Evolutionary conservation across 2,329 filamentous ascomycete species (phyloP).

Genomic region (Hypoxylon sp.): DNA sequence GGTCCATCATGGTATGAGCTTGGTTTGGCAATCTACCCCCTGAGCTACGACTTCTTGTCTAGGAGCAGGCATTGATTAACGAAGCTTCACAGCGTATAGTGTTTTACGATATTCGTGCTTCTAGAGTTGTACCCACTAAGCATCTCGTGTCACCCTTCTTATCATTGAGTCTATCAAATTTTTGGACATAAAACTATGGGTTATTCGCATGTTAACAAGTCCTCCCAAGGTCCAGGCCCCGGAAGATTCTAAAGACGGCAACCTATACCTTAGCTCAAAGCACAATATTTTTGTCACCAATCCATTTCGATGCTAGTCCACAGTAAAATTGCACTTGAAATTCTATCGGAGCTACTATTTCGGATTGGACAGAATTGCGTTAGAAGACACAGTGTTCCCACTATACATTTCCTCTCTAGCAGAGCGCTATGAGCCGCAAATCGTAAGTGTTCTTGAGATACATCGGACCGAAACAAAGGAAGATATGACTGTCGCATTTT

Average conservation of each 20-base stretch:
- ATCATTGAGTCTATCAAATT: not conserved
- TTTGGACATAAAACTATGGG: slow-evolving; percentile 2
- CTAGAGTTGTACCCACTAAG: slow-evolving; percentile 10
- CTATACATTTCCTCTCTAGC: no score
- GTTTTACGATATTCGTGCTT: not conserved
- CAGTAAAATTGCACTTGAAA: no score
- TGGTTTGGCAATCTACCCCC: not conserved
- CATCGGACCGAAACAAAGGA: no score
- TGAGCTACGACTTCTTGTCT: slow-evolving; percentile 15
- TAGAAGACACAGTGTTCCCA: no score
- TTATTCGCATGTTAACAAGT: not conserved
- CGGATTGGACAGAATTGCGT: not conserved
- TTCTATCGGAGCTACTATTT: no score
- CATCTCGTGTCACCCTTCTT: slow-evolving; percentile 18
- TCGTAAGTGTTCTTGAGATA: no score
- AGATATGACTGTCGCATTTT: no score
- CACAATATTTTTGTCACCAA: not conserved
- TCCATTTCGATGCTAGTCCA: no score
- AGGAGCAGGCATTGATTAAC: slow-evolving; percentile 10
- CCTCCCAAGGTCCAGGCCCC: no score
- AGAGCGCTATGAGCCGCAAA: no score
- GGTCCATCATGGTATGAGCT: not conserved
- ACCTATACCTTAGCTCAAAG: not conserved
- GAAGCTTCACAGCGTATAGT: slow-evolving; percentile 19
- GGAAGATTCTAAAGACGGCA: no score